Evolutionary conservation across 306 rosid species (phyloP), one percentile per base, ranked within the genome.

Genomic region (Quercus berberidifolia): DNA sequence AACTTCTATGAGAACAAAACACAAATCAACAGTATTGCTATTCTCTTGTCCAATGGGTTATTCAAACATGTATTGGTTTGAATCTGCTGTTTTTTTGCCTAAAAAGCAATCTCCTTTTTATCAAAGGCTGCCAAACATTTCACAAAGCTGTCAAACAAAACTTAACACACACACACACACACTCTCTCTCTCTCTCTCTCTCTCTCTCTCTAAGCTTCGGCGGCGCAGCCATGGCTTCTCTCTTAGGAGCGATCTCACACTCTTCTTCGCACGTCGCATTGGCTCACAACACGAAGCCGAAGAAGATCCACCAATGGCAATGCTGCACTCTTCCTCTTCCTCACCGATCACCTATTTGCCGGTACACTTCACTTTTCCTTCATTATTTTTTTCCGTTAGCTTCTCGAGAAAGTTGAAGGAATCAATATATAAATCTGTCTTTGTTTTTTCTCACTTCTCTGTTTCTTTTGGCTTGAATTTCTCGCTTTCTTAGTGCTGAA

Each of bases 191-290:
- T 28, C 38, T 59, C 26, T 0, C 75, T 2, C 41, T 51, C 13
- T 28, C 49, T 28, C 38, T 59, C 56, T 41, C 68, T 0, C 49
- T n/a, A 7, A 38, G 11, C 46, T 11, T 3, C 54, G 54, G 41
- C 28, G 21, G 2, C 1, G 76, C 62, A 58, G 74, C 58, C 60
- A 88, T 88, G 92, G 84, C 79, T 76, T 88, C 89, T 13, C 69
- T 79, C 57, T 86, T 85, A 18, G 62, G 83, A 26, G 70, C 78
- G 33, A 31, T 82, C 35, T 80, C 88, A 31, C 80, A 41, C 72
- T 76, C 86, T 69, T 19, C 82, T 83, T 80, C 57, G 77, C 28
- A 62, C 75, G 4, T 12, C 76, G 33, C 78, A 33, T 59, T 51
- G 1, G 65, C 69, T 23, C 52, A 31, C 15, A 62, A 46, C 51